Evolutionary conservation across 2,329 filamentous ascomycete species (phyloP), one percentile per base, ranked within the genome.

Genomic region (Lizonia empirigonia): DNA sequence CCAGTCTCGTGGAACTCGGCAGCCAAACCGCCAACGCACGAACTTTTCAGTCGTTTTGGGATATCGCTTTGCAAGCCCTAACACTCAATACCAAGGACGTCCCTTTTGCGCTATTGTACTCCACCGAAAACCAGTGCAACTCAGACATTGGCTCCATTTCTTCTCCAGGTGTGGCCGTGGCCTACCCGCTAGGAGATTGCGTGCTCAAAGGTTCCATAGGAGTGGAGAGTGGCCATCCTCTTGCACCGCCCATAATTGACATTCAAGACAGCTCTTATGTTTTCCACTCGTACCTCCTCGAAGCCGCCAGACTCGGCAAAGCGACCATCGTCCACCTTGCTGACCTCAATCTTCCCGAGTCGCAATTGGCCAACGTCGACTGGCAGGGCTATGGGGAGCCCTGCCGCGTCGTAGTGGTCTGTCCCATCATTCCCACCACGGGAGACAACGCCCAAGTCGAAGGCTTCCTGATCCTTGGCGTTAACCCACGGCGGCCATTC

Each of bases 11-110:
- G 3, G 87, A 91, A 63, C 81, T 92, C 37, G 88, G 88, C 35
- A 87, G 90, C 68, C 83, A 82, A 53, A 91, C 86, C 1, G 82
- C 86, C 1, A 76, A 82, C 13, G 88, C 89, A 13, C 81, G 85
- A 24, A 85, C 87, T 49, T 81, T 91, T 2, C 82, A 83, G 56
- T 78, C 77, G 3, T 92, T 91, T 63, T 93, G 89, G 89, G 74
- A 77, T 1, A 79, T 85, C 55, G 83, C 90, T 0, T 77, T 85
- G 27, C 78, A 82, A 44, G 86, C 87, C 1, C 78, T 93, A 9
- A 82, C 87, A 53, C 84, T 82, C 62, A 91, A 91, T 64, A 84
- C 88, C 57, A 80, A 82, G 45, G 67, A 67, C 41, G 61, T 63
- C 1, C 67, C 64, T 1, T 62, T 68, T 29, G 66, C 63, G 1